phyloP scores from a whole-genome alignment of 2,329 filamentous ascomycete genomes.

The Penicillium sp. region DNA sequence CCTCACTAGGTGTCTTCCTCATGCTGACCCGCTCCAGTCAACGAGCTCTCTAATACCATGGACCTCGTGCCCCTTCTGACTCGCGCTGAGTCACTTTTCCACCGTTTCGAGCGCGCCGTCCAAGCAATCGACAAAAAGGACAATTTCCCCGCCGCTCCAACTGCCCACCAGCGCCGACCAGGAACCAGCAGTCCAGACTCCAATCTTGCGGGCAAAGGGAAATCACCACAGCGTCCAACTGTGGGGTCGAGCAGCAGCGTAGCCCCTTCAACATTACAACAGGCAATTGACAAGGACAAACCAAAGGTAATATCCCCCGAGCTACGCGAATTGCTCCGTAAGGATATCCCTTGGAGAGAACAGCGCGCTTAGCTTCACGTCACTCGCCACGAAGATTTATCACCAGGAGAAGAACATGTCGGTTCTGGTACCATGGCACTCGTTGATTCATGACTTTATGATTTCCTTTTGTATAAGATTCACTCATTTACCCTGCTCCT shows the following conservation, averaged over 20 bases:
- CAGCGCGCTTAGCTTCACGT: slow-evolving; percentile 9
- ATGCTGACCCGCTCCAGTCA: slow-evolving; percentile 59
- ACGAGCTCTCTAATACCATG: slow-evolving; percentile 90
- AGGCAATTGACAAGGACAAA: slow-evolving; percentile 26
- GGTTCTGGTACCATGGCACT: background rate
- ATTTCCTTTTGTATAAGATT: background rate
- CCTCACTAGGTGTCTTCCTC: background rate
- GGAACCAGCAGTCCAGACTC: slow-evolving; percentile 11
- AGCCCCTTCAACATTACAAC: slow-evolving; percentile 17
- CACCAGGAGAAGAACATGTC: background rate
- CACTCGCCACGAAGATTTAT: background rate
- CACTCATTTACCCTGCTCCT: background rate
- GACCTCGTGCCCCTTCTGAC: slow-evolving; percentile 84
- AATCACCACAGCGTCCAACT: slow-evolving; percentile 25
- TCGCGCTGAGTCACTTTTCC: slow-evolving; percentile 83
- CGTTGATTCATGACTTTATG: background rate
- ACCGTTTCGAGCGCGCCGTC: slow-evolving; percentile 80
- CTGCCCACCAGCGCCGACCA: slow-evolving; percentile 50
- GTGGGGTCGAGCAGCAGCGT: slow-evolving; percentile 27
- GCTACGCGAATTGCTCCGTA: slow-evolving; percentile 59
- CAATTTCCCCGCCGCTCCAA: slow-evolving; percentile 67
- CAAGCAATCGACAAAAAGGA: slow-evolving; percentile 90
- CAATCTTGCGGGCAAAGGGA: slow-evolving; percentile 29
- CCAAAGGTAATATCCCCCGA: slow-evolving; percentile 62
- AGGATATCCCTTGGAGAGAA: slow-evolving; percentile 53